A percentile compares a stretch with the other conserved stretches of the same genome.
phyloP scores from a whole-genome alignment of 345 rosid species.

The Eucalyptus regnans region DNA sequence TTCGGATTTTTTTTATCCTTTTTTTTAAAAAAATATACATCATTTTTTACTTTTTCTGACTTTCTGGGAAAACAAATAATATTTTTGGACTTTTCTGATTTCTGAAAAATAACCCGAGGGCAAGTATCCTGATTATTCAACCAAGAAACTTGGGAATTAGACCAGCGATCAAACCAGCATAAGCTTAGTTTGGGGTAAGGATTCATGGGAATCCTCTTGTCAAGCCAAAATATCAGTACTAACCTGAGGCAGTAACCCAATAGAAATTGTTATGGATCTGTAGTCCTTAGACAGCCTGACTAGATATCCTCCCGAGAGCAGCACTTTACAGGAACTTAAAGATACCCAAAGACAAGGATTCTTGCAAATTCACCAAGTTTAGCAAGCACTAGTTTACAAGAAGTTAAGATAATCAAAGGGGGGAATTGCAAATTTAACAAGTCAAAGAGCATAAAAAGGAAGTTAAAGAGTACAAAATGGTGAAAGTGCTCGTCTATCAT shows the following conservation, averaged over 20 bases:
- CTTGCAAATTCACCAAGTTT: background rate
- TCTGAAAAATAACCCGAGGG: background rate
- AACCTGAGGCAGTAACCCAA: background rate
- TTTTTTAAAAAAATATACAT: too few species aligned
- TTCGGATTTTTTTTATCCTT: too few species aligned
- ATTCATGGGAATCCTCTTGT: background rate
- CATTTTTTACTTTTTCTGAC: too few species aligned
- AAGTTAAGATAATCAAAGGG: background rate
- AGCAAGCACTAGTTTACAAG: background rate
- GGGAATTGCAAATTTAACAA: background rate
- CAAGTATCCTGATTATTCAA: background rate
- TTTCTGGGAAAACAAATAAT: too few species aligned
- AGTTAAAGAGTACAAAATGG: background rate
- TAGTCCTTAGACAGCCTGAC: background rate
- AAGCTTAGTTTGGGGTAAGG: background rate
- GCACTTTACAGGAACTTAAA: background rate
- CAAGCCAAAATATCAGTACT: background rate
- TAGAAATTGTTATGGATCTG: background rate
- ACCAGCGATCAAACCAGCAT: background rate
- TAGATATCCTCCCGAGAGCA: background rate
- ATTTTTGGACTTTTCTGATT: too few species aligned
- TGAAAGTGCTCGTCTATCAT: background rate
- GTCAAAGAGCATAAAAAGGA: background rate
- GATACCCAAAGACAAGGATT: background rate
- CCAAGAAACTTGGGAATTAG: background rate